Evolutionary conservation across 139 green algal genomes (phyloP), one percentile per base, ranked within the genome.

Genomic region (Chlamydomonas incerta): DNA sequence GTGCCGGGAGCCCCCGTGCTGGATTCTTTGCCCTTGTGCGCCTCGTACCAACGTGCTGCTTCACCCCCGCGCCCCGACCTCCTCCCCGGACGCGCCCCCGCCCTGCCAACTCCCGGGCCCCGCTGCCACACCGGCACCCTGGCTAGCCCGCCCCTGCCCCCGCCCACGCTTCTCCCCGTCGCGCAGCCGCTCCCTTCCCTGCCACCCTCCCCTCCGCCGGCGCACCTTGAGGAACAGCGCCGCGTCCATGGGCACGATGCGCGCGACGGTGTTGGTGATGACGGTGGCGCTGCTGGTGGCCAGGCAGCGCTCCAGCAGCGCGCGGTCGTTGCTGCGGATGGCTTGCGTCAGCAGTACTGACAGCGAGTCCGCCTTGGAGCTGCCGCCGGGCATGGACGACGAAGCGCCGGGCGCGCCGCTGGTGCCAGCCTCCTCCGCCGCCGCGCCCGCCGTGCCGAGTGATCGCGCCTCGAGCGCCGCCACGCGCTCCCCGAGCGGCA

Each of bases 301-400:
- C 6, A 97, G 52, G 75, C 92, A 95, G 37, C 89, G 88, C 88
- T 96, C 92, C 60, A 96, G 85, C 58, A 97, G 88, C 6, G 82
- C 75, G 24, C 79, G 86, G 84, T 95, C 94, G 29, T 93, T 89
- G 65, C 87, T 92, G 85, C 84, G 50, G 55, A 91, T 58, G 26
- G 92, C 94, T 62, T 97, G 94, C 46, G 79, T 91, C 24, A 98
- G 90, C 81, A 98, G 87, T 37, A 95, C 92, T 17, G 88, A 86
- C 34, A 98, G 85, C 13, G 93, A 97, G 83, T 94, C 90, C n/a
- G 90, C 92, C 74, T 91, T 93, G 11, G 85, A 21, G 0, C 87
- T 88, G 4, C 87, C 82, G 50, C 62, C n/a, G 20, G 80, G 79
- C 60, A 87, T 72, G 1, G 71, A 26, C 6, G n/a, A n/a, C n/a